phyloP scores from a whole-genome alignment of 2,329 filamentous ascomycete species.

The Emmonsiellopsis sp. region DNA sequence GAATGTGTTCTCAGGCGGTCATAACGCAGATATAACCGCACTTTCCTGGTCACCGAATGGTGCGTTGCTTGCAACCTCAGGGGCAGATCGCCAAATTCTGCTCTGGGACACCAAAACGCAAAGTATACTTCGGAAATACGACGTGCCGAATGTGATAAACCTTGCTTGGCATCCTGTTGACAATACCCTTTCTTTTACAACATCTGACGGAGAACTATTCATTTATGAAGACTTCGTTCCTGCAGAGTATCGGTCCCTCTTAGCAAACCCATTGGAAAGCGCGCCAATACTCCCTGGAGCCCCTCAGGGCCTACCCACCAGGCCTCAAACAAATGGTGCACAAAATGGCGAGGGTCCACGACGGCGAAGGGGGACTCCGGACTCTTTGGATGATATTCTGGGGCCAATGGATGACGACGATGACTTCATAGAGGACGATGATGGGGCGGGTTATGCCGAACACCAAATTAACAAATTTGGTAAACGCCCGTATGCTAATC shows the following conservation, averaged over 20 bases:
- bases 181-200: conserved; percentile 87
- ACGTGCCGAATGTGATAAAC: conserved; percentile 76
- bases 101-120: conserved; percentile 91
- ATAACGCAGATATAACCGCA: conserved; percentile 76
- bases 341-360: conserved; percentile 44
- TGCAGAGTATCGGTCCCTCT: conserved; percentile 38
- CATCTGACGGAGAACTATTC: conserved; percentile 83
- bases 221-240: conserved; percentile 61
- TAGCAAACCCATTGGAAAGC: conserved; percentile 54
- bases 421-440: conserved; percentile 89
- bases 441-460: conserved; percentile 78
- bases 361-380: conserved; percentile 54
- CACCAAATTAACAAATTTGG: conserved; percentile 51
- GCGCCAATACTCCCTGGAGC: conserved; percentile 83
- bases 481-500: conserved; percentile 50
- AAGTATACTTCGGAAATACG: conserved; percentile 65
- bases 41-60: conserved; percentile 93
- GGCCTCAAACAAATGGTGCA: conserved; percentile 47
- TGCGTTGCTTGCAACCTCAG: conserved; percentile 63
- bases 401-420: conserved; percentile 56
- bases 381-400: conserved; percentile 77
- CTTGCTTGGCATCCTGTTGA: conserved; percentile 84
- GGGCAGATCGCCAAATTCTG: conserved; percentile 39
- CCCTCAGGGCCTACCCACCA: conserved; percentile 55
- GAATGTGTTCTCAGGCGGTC: conserved; percentile 66